Base-by-base conservation (phyloP, 345 rosid species). In the Camelina sativa region DNA sequence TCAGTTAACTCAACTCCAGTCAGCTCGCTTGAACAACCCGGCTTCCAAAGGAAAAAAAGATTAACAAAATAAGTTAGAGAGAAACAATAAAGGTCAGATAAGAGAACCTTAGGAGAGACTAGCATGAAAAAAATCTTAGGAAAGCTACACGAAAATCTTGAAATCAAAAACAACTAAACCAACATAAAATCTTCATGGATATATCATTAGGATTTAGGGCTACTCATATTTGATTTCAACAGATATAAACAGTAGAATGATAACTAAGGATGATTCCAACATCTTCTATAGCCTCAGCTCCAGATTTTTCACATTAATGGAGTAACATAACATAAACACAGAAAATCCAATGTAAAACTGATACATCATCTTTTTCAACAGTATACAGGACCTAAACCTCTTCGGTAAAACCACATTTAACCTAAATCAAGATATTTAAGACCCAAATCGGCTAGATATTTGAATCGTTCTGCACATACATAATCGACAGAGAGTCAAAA, bases 11-110 rank as follows among this genome's bases (percentile, higher is more conserved):
- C 84, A 47, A 83, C 80, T 60, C 87, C 91, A 76, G 96, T 80
- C 46, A 94, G 83, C 86, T 94, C 95, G 79, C 88, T 91, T 13
- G 95, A 90, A 83, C 97, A 94, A 62, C 97, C 97, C 80, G 98
- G 97, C 96, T 94, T 75, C 19, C 15, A 10, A 56, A 48, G 58
- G 34, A 38, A 40, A 30, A 16, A 35, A 34, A 2, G 11, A 13
- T 46, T 11, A 40, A 28, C 11, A 0, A 51, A 53, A 7, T 35
- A 34, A 53, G 41, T 23, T 22, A 69, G 16, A 17, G 43, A 48
- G 5, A 5, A 63, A 37, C 25, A 46, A 63, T 40, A 22, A 68
- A 44, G 16, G 20, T 35, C 40, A 66, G 40, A 58, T 16, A 59
- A 23, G 17, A 74, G 19, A 47, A 58, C 43, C 23, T 64, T 56